A percentile compares a stretch with the other conserved stretches of the same genome.
Evolutionary conservation across 2,329 filamentous ascomycete genomes (phyloP).

Genomic region (Stagonosporopsis rhizophila): DNA sequence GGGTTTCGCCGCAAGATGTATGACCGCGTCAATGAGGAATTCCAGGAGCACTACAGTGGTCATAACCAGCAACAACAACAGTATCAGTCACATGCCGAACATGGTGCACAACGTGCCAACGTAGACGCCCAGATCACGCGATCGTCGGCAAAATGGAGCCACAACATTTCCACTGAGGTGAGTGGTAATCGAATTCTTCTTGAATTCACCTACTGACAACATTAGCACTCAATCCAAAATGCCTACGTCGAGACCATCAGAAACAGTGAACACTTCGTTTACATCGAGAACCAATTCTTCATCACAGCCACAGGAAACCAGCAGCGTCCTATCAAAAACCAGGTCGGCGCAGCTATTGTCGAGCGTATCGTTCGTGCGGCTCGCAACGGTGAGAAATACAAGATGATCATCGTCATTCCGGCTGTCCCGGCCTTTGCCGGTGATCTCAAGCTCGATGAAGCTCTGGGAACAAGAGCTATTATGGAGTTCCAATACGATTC

Average conservation of each 20-base stretch:
- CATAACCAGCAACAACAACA: conserved; percentile 21
- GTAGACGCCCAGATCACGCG: conserved; percentile 48
- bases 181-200: conserved; percentile 15
- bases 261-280: conserved; percentile 74
- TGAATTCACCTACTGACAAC: conserved; percentile 10
- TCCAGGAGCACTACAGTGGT: conserved; percentile 35
- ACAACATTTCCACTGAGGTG: conserved; percentile 64
- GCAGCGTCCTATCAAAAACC: conserved; percentile 77
- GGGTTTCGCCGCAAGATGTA: conserved; percentile 41
- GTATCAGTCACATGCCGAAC: conserved; percentile 40
- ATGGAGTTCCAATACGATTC: conserved; percentile 85
- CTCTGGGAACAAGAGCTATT: conserved; percentile 79
- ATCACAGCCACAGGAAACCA: conserved; percentile 79
- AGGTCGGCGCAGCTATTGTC: conserved; percentile 79
- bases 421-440: conserved; percentile 84
- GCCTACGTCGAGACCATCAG: conserved; percentile 78
- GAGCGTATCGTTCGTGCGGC: conserved; percentile 77
- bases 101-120: conserved; percentile 39
- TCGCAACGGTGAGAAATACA: conserved; percentile 70
- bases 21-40: conserved; percentile 35
- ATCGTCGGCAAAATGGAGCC: conserved; percentile 63
- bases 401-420: conserved; percentile 79
- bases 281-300: conserved; percentile 89
- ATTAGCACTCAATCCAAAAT: conserved; percentile 80
- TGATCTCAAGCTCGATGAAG: conserved; percentile 74